phyloP scores from a whole-genome alignment of 129 eudicot species.

The Calendula officinalis region DNA sequence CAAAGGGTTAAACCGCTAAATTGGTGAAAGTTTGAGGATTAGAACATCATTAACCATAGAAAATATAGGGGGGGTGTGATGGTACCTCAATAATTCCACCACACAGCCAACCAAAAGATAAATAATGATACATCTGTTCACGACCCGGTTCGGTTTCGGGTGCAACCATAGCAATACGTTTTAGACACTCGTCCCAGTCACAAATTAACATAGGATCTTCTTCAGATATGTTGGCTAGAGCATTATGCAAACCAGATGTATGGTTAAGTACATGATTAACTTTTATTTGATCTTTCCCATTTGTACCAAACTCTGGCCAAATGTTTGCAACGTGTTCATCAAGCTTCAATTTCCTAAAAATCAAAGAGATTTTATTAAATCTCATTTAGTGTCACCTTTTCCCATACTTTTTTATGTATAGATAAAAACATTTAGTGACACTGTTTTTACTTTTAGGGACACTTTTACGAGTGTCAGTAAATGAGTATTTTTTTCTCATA shows the following conservation, averaged over 20 bases:
- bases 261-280: slow-evolving; percentile 97
- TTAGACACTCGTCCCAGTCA: slow-evolving; percentile 83
- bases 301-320: slow-evolving; percentile 83
- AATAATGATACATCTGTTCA: slow-evolving; percentile 80
- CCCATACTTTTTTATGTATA: no score
- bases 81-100: slow-evolving; percentile 95
- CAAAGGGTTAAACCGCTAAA: no score
- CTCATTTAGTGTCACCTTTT: no score
- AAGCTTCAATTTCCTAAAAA: slow-evolving; percentile 74
- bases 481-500: no score
- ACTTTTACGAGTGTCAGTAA: no score
- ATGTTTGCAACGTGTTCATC: slow-evolving; percentile 69
- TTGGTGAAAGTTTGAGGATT: no score
- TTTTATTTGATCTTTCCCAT: slow-evolving; percentile 76
- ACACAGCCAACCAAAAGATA: slow-evolving; percentile 92
- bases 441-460: no score
- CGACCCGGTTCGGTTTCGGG: slow-evolving; percentile 91
- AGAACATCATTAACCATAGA: no score
- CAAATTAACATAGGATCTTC: slow-evolving; percentile 70
- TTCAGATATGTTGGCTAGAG: slow-evolving; percentile 46
- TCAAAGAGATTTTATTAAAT: neutral
- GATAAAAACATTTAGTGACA: no score
- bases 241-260: slow-evolving; percentile 91
- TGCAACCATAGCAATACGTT: slow-evolving; percentile 40
- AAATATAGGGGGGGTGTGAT: neutral